These are phyloP conservation scores for Thuja plicata DNA, from an alignment of 83 land plant species.

Conservation along the genomic window DNA sequence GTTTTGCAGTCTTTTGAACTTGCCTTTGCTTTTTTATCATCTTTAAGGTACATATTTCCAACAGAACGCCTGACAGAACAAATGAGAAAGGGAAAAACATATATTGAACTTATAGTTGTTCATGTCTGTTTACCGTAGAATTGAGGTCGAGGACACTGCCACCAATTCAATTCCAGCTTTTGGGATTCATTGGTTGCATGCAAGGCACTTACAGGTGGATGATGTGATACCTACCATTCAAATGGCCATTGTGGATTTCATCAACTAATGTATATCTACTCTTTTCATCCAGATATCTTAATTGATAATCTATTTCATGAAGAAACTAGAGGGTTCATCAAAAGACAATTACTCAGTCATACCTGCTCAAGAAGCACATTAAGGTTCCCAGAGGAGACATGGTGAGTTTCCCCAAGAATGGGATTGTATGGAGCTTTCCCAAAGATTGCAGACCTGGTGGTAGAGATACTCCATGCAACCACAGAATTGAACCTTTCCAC, in stretches of 20 bases:
- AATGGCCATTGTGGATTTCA: neutral
- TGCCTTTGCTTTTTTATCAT: too few relatives aligned
- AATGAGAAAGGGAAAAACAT: too few relatives aligned
- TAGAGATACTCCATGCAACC: slow-evolving; percentile 76
- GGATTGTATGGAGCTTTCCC: slow-evolving; percentile 78
- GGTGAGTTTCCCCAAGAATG: slow-evolving; percentile 83
- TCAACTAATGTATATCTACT: neutral
- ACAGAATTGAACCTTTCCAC: slow-evolving; percentile 51
- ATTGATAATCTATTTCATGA: neutral
- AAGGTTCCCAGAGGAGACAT: slow-evolving; percentile 58
- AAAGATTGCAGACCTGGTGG: slow-evolving; percentile 44
- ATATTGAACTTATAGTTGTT: neutral
- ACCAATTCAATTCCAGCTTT: slow-evolving; percentile 54
- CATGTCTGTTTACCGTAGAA: slow-evolving; percentile 44
- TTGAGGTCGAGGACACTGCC: slow-evolving; percentile 45
- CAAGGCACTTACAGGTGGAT: slow-evolving; percentile 72
- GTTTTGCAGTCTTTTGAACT: too few relatives aligned
- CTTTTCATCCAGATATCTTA: neutral
- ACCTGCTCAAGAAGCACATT: slow-evolving; percentile 81
- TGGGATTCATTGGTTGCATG: slow-evolving; percentile 62
- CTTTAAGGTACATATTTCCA: too few relatives aligned
- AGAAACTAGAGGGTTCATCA: neutral
- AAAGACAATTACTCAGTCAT: neutral
- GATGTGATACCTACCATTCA: slow-evolving; percentile 73
- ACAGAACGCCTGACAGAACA: too few relatives aligned